phyloP scores from a whole-genome alignment of 2,329 filamentous ascomycete species.

The Dactylellina drechsleri region DNA sequence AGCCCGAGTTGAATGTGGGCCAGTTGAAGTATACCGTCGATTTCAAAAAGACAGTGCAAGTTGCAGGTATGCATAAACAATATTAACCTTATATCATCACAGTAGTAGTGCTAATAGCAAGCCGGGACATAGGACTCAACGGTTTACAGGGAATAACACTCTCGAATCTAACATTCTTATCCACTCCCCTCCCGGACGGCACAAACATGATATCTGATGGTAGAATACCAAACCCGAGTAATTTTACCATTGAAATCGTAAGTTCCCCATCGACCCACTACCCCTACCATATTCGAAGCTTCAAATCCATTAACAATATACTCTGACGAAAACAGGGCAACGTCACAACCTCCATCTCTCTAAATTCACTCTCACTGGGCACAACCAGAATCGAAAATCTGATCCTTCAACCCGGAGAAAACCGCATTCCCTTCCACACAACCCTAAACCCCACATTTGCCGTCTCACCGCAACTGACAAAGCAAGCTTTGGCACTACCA shows the following conservation, averaged over 20 bases:
- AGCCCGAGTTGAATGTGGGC: conserved; percentile 65
- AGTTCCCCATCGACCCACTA: conserved; percentile 59
- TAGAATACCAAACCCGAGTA: conserved; percentile 72
- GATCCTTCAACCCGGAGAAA: neutral
- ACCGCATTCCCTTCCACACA: neutral
- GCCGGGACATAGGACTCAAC: neutral
- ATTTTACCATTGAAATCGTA: conserved; percentile 72
- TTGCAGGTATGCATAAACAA: conserved; percentile 65
- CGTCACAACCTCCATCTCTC: neutral
- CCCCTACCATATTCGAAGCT: neutral
- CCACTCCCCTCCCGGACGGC: conserved; percentile 62
- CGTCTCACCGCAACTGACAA: neutral
- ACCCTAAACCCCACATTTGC: neutral
- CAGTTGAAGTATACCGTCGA: conserved; percentile 65
- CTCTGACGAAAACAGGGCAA: neutral
- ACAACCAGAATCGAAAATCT: neutral
- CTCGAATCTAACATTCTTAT: conserved; percentile 65
- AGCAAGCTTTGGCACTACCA: neutral
- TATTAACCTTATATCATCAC: neutral
- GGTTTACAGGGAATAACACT: conserved; percentile 67
- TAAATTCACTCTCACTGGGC: neutral
- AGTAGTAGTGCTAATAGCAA: neutral
- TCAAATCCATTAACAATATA: neutral
- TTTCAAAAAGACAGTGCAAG: conserved; percentile 69
- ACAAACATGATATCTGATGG: conserved; percentile 71